Evolutionary conservation across 177 flowering plant genomes (phyloP), one percentile per base, ranked within the genome.

Genomic region (Vitis hybrid): DNA sequence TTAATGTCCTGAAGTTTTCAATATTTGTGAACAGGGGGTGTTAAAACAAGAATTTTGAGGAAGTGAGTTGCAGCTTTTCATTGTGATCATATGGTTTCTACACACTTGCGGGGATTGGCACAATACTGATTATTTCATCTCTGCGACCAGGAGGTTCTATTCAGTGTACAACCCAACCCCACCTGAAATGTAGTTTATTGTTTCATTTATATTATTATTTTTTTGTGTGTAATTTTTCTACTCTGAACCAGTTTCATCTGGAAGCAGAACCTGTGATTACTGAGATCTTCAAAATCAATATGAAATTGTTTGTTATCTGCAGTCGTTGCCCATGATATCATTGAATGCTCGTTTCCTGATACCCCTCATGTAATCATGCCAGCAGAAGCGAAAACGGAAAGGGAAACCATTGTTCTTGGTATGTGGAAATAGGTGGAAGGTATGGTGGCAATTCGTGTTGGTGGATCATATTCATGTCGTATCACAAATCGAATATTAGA

Each of bases 11-110:
- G n/a, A 62, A 45, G 32, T 52, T 65, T 71, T 45, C 2, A 18
- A 9, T 71, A 3, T 65, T 21, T 69, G 10, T 63, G 56, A 66
- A 68, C 87, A 93, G 97, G 92, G 10, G 97, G 94, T 52, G 85
- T 91, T 15, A 87, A 74, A 78, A 90, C 96, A 18, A 83, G 80
- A 82, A 82, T 90, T 52, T 1, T 74, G 60, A 79, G 72, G 74
- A 91, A 83, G 77, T 84, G 72, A 86, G 30, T 60, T 58, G 62
- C 76, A 60, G 48, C 12, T 9, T 55, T 12, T 17, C 54, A 3
- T 56, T 18, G 55, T n/a, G n/a, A 56, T 21, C n/a, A 26, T 32
- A 19, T 23, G 52, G 56, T 66, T 62, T 58, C 52, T 65, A 11
- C 17, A 40, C 55, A 67, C 12, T 18, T 5, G 55, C 10, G 61